phyloP scores from a whole-genome alignment of 2,329 filamentous ascomycete genomes.

The Aspergillus terreus region DNA sequence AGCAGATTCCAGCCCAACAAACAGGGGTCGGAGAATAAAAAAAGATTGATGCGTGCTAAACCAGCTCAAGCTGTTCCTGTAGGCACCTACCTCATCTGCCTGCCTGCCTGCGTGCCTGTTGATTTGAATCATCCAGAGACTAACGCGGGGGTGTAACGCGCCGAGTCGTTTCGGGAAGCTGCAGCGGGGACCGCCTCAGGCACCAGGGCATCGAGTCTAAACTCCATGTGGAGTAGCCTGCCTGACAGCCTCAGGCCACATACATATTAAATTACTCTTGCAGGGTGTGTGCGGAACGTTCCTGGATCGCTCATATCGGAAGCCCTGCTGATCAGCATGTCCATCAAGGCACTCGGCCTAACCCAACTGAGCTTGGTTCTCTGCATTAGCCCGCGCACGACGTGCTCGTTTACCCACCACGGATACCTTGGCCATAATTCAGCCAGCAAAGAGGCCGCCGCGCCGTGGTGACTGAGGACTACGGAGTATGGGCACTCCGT shows the following conservation, averaged over 20 bases:
- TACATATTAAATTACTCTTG: background rate
- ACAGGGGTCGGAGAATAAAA: too few species aligned
- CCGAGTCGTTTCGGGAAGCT: slow-evolving; percentile 1
- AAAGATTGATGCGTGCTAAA: too few species aligned
- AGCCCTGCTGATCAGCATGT: slow-evolving; percentile 16
- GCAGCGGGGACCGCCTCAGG: slow-evolving; percentile 4
- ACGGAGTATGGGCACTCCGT: too few species aligned
- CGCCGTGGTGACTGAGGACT: background rate
- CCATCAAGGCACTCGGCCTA: slow-evolving; percentile 5
- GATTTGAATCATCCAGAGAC: background rate
- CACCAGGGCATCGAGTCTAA: background rate
- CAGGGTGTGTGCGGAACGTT: slow-evolving; percentile 13
- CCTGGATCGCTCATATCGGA: slow-evolving; percentile 17
- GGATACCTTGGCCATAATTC: background rate
- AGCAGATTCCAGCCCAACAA: too few species aligned
- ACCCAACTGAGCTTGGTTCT: slow-evolving; percentile 9
- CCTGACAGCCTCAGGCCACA: slow-evolving; percentile 2
- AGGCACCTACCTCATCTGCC: too few species aligned
- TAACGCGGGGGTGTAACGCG: slow-evolving; percentile 1
- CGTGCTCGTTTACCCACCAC: background rate
- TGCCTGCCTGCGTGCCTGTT: too few species aligned
- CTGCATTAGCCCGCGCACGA: slow-evolving; percentile 1
- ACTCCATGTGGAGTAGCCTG: background rate
- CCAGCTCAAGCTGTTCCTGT: too few species aligned
- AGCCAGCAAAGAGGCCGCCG: background rate